Base-by-base conservation (phyloP, 1,284 basidiomycete species). In the Pyrrhoderma lamaoense region DNA sequence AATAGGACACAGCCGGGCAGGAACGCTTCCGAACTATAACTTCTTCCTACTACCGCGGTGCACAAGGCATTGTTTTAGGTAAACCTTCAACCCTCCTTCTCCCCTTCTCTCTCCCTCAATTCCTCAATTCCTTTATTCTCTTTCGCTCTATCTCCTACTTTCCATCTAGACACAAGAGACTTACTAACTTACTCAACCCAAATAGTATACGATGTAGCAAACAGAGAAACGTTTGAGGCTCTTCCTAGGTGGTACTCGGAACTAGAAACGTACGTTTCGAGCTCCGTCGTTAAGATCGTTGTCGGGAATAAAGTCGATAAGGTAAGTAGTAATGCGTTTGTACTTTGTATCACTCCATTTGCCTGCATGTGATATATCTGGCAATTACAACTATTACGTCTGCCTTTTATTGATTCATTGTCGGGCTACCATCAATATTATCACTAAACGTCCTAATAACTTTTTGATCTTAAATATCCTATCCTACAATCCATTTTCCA, bases 301-400 rank as follows among this genome's bases (percentile, higher is more conserved):
- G 93, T 98, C 1, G 87, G 87, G 7, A 99, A 99, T 71, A 99
- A 98, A 69, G 76, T 95, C 3, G 95, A 98, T 72, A 94, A 93
- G 77, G 89, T 85, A 48, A 11, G 11, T 31, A 31, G 7, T 31
- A n/a, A n/a, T n/a, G n/a, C n/a, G n/a, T n/a, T n/a, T n/a, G n/a
- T n/a, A n/a, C n/a, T n/a, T n/a, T 51, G 69, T 62, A 13, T 35
- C 23, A 40, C 48, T 44, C 23, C 25, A 35, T 18, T 9, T 43
- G 3, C 40, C 31, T n/a, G 8, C n/a, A 8, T 36, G n/a, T 9
- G 34, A 13, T 13, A 16, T 2, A 37, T 36, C 38, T 22, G 39
- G 27, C 21, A 22, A 11, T 45, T 43, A 21, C 36, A 38, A 31
- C 45, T 40, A 16, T 37, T 31, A 3, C 44, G 18, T 16, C 31